Conservation (phyloP, 2,329 filamentous ascomycete species). For the Chrysoporthe puriensis region DNA sequence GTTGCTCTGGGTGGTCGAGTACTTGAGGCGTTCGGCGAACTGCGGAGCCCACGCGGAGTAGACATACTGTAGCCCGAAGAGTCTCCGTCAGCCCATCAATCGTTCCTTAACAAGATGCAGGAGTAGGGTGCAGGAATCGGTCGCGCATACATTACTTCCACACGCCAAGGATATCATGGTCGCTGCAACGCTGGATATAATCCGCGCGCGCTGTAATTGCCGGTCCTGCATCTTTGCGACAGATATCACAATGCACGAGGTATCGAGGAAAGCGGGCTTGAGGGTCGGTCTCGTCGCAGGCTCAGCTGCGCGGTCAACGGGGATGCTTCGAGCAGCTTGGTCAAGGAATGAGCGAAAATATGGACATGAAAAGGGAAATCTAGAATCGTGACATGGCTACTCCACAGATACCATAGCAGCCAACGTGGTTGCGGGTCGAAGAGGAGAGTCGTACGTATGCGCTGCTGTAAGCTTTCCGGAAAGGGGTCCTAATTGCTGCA, state of each 20-base stretch:
- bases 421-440: not conserved
- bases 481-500: slow-evolving; percentile 11
- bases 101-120: not conserved
- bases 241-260: not conserved
- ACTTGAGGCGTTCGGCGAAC: slow-evolving; percentile 82
- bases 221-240: slow-evolving; percentile 49
- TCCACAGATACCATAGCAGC: slow-evolving; percentile 1
- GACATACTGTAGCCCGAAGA: slow-evolving; percentile 71
- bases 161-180: slow-evolving; percentile 86
- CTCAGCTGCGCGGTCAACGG: not conserved
- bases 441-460: slow-evolving; percentile 2
- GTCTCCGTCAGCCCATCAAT: slow-evolving; percentile 24
- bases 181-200: slow-evolving; percentile 83
- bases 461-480: slow-evolving; percentile 14
- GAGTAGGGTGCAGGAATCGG: not conserved
- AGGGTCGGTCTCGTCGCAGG: not conserved
- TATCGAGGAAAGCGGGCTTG: too few species aligned
- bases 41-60: slow-evolving; percentile 98
- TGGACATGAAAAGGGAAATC: slow-evolving; percentile 7
- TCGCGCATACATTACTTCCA: slow-evolving; percentile 78
- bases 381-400: not conserved
- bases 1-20: slow-evolving; percentile 92
- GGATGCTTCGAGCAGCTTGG: slow-evolving; percentile 13
- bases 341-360: slow-evolving; percentile 10
- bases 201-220: slow-evolving; percentile 64